Conservation (phyloP, 345 rosid genomes). For the Sisymbrium irio region DNA sequence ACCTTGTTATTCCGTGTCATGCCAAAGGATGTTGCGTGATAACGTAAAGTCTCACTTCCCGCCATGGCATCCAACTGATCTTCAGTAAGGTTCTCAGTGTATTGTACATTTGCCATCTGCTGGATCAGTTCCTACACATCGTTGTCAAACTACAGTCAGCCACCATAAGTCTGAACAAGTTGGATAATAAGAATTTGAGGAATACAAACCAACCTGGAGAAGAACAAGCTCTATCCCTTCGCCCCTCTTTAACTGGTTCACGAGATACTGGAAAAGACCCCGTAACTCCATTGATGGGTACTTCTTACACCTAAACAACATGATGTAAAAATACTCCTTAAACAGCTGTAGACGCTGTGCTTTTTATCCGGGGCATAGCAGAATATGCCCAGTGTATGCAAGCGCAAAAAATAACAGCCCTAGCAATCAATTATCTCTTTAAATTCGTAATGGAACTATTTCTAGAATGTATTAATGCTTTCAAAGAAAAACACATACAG, state of each 20-base stretch:
- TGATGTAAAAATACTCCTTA: constrained; percentile 1
- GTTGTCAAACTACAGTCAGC: constrained; percentile 30
- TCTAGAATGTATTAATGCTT: constrained; percentile 11
- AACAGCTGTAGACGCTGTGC: background rate
- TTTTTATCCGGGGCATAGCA: background rate
- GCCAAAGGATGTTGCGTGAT: constrained; percentile 93
- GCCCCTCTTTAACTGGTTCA: constrained; percentile 93
- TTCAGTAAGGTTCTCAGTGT: constrained; percentile 95
- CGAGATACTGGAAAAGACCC: constrained; percentile 98
- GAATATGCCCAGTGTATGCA: constrained; percentile 7
- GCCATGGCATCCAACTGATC: constrained; percentile 99
- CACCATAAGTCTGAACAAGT: constrained; percentile 14
- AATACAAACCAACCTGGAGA: constrained; percentile 61
- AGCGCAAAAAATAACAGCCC: background rate
- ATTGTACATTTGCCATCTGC: constrained; percentile 99
- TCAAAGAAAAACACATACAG: constrained; percentile 66
- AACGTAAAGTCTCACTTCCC: constrained; percentile 96
- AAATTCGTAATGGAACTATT: background rate
- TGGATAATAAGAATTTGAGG: constrained; percentile 10
- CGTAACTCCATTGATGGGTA: constrained; percentile 98
- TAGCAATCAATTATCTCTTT: constrained; percentile 5
- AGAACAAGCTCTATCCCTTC: constrained; percentile 97
- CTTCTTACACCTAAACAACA: constrained; percentile 77
- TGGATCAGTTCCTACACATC: constrained; percentile 82
- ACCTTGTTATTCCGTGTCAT: constrained; percentile 94